Base-by-base conservation (phyloP, 257 asterid species). In the Eustoma russellianum region DNA sequence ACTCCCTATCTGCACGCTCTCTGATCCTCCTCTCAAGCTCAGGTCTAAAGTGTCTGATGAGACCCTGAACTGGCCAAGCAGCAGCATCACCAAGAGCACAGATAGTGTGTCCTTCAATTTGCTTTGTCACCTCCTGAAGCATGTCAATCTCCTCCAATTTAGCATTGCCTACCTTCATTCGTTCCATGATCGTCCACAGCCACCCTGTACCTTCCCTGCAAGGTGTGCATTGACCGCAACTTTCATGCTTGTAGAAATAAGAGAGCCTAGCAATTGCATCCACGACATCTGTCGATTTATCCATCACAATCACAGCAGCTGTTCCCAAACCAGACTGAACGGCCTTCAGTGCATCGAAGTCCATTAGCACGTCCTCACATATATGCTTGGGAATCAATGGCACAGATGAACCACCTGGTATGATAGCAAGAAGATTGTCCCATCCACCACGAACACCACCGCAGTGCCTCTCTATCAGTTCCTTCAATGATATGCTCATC, bases 21-120 rank as follows among this genome's bases (percentile, higher is more conserved):
- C 73, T 78, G 65, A 92, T 92, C 83, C 97, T 88, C 70, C 97
- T 72, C 59, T 92, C 99, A 50, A 92, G 76, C 77, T 92, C 97
- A 0, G 99, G 99, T 61, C 99, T 73, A 51, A 92, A 92, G 76
- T 92, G 97, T 81, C 99, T 73, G 60, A 92, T 88, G 63, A 92
- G 97, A 53, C 99, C 99, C 82, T 92, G 99, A 70, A 92, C 99
- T 2, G 99, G 99, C 99, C 99, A 92, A 62, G 97, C 99, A 53
- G 99, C 99, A 50, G 99, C 99, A 57, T 92, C 99, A 18, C 99
- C 97, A 75, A 92, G 72, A 1, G 99, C 97, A 78, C 99, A 92
- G 17, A 92, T 92, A 1, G 99, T 92, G 79, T 92, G 99, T n/a
- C 97, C 99, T 78, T 92, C 99, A 44, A 92, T 92, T 81, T 92